These are phyloP conservation scores for Perkinsus marinus DNA, from an alignment of 169 alveolate genomes.

Conservation along the genomic window DNA sequence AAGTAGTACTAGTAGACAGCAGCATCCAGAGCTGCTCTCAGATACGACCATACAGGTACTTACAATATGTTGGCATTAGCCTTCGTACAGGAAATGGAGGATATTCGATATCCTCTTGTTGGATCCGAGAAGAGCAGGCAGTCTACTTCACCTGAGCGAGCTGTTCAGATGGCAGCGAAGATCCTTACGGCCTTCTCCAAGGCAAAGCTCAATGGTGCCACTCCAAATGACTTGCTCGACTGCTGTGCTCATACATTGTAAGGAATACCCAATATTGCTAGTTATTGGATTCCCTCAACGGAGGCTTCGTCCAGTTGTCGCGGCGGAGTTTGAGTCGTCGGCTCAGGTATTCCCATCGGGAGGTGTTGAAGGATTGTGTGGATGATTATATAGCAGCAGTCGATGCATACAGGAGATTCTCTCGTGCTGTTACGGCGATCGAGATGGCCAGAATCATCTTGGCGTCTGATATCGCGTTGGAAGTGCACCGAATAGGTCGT, in stretches of 20 bases:
- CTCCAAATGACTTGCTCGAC: neutral
- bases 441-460: neutral
- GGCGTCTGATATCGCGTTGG: neutral
- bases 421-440: neutral
- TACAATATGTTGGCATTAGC: neutral
- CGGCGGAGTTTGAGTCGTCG: too few relatives aligned
- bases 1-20: too few relatives aligned
- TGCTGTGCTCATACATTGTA: neutral
- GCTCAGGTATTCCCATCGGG: neutral
- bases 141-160: neutral
- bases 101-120: neutral
- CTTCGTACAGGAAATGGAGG: neutral
- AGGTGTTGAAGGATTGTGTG: neutral
- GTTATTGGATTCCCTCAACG: too few relatives aligned
- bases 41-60: neutral
- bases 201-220: neutral
- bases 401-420: neutral
- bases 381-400: neutral
- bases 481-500: neutral
- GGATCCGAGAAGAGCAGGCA: neutral
- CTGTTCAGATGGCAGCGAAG: neutral
- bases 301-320: too few relatives aligned
- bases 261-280: neutral
- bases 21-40: too few relatives aligned
- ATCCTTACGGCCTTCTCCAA: neutral